phyloP scores from a whole-genome alignment of 257 asterid species.

The Solanum lignicaule region DNA sequence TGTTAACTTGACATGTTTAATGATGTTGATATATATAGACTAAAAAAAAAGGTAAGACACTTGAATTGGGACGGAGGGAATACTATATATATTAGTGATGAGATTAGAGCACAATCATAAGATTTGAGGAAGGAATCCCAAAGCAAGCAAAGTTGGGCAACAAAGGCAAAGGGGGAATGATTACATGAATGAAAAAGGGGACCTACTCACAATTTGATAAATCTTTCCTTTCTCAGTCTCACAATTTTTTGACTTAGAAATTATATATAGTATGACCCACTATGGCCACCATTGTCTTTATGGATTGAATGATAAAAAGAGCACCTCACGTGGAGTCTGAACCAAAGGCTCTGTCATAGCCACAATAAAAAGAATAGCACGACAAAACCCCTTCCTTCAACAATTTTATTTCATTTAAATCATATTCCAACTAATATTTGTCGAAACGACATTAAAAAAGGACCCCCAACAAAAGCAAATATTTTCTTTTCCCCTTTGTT shows the following conservation, averaged over 20 bases:
- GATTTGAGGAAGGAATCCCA: constrained; percentile 1
- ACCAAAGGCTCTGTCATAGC: constrained; percentile 76
- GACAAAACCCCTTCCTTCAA: background rate
- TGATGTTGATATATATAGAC: background rate
- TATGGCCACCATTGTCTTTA: constrained; percentile 81
- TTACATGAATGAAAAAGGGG: constrained; percentile 1
- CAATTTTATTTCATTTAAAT: background rate
- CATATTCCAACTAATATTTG: constrained; percentile 33
- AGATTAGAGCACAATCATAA: background rate
- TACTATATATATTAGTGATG: background rate
- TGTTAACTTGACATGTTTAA: background rate
- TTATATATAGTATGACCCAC: constrained; percentile 49
- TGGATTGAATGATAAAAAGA: constrained; percentile 95
- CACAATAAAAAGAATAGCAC: constrained; percentile 30
- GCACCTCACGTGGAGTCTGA: constrained; percentile 99
- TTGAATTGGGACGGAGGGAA: background rate
- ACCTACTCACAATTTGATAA: background rate
- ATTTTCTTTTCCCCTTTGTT: constrained; percentile 21
- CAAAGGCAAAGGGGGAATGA: background rate
- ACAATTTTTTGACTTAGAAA: constrained; percentile 25
- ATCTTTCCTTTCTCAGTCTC: constrained; percentile 23
- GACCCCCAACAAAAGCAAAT: constrained; percentile 19
- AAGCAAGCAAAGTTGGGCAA: constrained; percentile 1
- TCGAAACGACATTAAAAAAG: constrained; percentile 15
- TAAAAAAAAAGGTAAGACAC: background rate